Conservation (phyloP, 2,329 filamentous ascomycete species). For the Didymella pomorum region DNA sequence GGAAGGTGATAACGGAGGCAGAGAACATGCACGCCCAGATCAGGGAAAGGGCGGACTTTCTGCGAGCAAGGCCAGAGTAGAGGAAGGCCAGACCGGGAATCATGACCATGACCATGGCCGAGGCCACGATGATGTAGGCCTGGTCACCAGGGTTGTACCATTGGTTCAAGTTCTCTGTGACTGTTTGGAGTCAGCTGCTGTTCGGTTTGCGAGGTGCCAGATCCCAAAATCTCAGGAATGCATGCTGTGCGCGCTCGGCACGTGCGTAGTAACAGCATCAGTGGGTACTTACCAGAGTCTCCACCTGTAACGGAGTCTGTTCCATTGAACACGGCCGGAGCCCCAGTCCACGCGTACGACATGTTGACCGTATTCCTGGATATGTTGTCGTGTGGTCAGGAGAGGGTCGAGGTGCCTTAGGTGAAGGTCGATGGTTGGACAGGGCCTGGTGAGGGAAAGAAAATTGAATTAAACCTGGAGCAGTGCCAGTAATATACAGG, state of each 20-base stretch:
- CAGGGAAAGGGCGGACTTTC: slow-evolving; percentile 96
- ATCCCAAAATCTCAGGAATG: slow-evolving; percentile 4
- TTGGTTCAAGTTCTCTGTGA: slow-evolving; percentile 88
- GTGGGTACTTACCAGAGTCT: slow-evolving; percentile 73
- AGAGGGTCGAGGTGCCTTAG: slow-evolving; percentile 18
- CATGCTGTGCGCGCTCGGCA: slow-evolving; percentile 24
- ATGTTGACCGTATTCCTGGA: slow-evolving; percentile 44
- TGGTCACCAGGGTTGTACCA: slow-evolving; percentile 93
- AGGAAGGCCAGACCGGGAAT: slow-evolving; percentile 95
- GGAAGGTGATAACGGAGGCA: slow-evolving; percentile 88
- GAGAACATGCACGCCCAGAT: slow-evolving; percentile 98
- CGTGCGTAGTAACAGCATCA: slow-evolving; percentile 28
- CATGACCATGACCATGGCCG: slow-evolving; percentile 97
- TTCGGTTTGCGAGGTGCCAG: background rate
- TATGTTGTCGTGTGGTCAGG: slow-evolving; percentile 18
- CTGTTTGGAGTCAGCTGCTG: slow-evolving; percentile 57
- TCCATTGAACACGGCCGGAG: slow-evolving; percentile 58
- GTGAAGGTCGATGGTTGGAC: slow-evolving; percentile 22
- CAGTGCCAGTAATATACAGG: slow-evolving; percentile 42
- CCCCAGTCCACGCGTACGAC: slow-evolving; percentile 59
- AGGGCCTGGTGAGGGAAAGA: slow-evolving; percentile 23
- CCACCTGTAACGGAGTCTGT: slow-evolving; percentile 72
- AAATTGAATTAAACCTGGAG: slow-evolving; percentile 30
- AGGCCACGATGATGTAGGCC: slow-evolving; percentile 88
- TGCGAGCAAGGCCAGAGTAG: slow-evolving; percentile 94